phyloP scores from a whole-genome alignment of 495 filamentous ascomycete genomes.

The Penicillium daleae region DNA sequence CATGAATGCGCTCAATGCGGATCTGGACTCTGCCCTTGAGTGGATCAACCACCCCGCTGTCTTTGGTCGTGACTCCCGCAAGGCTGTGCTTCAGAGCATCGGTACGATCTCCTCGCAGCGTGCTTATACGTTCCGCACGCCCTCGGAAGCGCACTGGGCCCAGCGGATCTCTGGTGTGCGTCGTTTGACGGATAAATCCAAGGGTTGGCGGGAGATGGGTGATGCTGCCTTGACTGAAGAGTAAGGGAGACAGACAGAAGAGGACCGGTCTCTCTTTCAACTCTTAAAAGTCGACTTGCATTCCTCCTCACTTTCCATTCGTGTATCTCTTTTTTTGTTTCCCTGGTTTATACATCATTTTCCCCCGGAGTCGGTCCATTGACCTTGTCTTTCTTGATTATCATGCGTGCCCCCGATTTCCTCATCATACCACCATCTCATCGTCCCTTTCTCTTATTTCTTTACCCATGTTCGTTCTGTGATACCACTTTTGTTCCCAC shows the following conservation, averaged over 20 bases:
- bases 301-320: constrained; percentile 13
- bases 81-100: constrained; percentile 94
- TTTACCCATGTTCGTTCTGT: constrained; percentile 22
- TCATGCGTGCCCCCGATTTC: constrained; percentile 12
- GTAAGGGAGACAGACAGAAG: constrained; percentile 21
- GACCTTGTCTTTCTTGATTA: constrained; percentile 13
- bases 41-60: constrained; percentile 98
- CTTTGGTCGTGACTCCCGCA: constrained; percentile 91
- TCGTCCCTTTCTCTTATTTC: not conserved
- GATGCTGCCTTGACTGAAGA: constrained; percentile 88
- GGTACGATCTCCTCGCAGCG: constrained; percentile 94
- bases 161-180: constrained; percentile 77
- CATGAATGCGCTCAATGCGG: constrained; percentile 85
- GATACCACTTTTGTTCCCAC: constrained; percentile 54
- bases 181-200: constrained; percentile 72
- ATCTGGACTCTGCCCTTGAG: constrained; percentile 91
- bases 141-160: constrained; percentile 84
- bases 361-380: constrained; percentile 20
- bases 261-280: constrained; percentile 3
- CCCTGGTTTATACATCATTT: constrained; percentile 9
- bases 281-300: not conserved
- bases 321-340: constrained; percentile 15
- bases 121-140: constrained; percentile 90
- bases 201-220: constrained; percentile 85
- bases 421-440: not conserved